A percentile compares a stretch with the other conserved stretches of the same genome.
Evolutionary conservation across 2,329 filamentous ascomycete species (phyloP).

Genomic region (Hymenoscyphus fraxineus): DNA sequence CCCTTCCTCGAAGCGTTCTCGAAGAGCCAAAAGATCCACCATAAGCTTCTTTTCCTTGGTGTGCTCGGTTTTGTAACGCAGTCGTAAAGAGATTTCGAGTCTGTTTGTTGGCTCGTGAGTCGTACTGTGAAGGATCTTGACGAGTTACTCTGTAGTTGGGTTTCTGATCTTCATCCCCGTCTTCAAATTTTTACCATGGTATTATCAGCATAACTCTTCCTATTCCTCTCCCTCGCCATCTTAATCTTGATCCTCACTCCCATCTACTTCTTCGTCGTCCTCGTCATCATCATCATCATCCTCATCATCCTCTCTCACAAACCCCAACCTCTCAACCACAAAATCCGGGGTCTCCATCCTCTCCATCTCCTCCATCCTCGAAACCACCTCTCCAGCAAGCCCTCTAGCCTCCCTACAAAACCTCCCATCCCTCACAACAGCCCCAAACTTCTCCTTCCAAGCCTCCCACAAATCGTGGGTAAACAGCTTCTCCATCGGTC

Average conservation of each 20-base stretch:
- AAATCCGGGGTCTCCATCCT: neutral
- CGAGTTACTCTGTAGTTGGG: too few relatives aligned
- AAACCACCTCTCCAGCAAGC: neutral
- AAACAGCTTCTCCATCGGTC: neutral
- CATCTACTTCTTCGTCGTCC: neutral
- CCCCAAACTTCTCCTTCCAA: neutral
- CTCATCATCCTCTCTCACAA: neutral
- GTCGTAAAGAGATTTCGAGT: too few relatives aligned
- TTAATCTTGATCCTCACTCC: neutral
- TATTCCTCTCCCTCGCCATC: neutral
- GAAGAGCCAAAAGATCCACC: too few relatives aligned
- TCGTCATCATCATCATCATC: neutral
- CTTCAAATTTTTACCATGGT: too few relatives aligned
- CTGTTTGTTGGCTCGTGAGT: too few relatives aligned
- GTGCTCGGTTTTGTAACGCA: too few relatives aligned
- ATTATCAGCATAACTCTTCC: neutral
- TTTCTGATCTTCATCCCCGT: too few relatives aligned
- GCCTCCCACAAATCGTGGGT: neutral
- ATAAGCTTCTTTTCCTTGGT: too few relatives aligned
- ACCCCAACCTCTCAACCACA: neutral
- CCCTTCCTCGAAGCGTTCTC: too few relatives aligned
- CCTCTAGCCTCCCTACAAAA: neutral
- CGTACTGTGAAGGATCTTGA: too few relatives aligned
- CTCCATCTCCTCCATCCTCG: neutral
- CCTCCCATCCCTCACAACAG: neutral